These are phyloP conservation scores for Euphorbia peplus DNA, from an alignment of 345 rosid genomes.

Conservation along the genomic window DNA sequence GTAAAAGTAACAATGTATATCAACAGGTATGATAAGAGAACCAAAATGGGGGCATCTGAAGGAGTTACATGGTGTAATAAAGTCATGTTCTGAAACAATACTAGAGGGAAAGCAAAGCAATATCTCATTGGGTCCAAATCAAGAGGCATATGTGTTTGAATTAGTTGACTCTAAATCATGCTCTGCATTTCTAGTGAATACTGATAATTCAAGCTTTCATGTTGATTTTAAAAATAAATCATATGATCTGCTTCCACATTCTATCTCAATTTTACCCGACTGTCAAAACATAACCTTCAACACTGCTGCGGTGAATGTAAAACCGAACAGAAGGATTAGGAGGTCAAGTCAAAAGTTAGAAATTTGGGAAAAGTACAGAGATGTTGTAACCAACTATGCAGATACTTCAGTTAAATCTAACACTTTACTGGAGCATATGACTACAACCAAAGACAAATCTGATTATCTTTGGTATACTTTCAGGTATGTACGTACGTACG, in stretches of 20 bases:
- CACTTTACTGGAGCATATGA: conserved; percentile 19
- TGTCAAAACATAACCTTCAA: conserved; percentile 61
- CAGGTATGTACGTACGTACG: no score
- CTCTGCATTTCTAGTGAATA: conserved; percentile 68
- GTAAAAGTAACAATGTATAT: no score
- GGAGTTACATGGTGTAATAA: conserved; percentile 64
- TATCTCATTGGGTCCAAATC: conserved; percentile 43
- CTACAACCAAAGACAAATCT: conserved; percentile 21
- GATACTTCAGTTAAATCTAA: conserved; percentile 15
- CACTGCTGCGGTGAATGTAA: conserved; percentile 62
- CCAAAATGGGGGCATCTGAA: conserved; percentile 86
- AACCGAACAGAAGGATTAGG: conserved; percentile 42
- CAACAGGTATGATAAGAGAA: conserved; percentile 58
- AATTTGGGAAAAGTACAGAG: conserved; percentile 56
- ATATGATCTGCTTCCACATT: conserved; percentile 52
- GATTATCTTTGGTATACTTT: conserved; percentile 31
- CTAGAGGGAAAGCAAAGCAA: conserved; percentile 44
- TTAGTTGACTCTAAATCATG: conserved; percentile 39
- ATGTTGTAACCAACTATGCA: conserved; percentile 35
- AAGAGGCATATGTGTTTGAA: conserved; percentile 58
- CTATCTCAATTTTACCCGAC: conserved; percentile 64
- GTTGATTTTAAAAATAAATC: conserved; percentile 52
- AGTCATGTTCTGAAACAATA: conserved; percentile 50
- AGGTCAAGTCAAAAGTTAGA: conserved; percentile 25
- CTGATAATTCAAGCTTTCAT: conserved; percentile 28